Percentiles rank a stretch among this genome's conserved stretches.
Conservation (phyloP, 106 monocot species). For the Gastrodia elata region DNA sequence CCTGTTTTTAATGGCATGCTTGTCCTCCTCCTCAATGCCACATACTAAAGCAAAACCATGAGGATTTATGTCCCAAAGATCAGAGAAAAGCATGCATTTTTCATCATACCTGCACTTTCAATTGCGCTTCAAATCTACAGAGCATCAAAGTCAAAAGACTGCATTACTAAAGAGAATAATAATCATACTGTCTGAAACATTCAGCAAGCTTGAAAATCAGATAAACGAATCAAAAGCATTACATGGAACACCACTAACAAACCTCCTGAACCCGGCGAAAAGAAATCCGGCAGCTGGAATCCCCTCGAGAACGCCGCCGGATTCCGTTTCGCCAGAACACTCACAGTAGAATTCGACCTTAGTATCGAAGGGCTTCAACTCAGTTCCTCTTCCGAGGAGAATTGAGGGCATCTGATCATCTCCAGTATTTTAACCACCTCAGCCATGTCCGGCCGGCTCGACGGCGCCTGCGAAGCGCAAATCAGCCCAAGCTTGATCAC, state of each 20-base stretch:
- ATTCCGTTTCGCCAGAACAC: slow-evolving; percentile 1
- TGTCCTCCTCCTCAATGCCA: too few species aligned
- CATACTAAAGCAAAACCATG: too few species aligned
- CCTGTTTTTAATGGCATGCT: too few species aligned
- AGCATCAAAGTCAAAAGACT: not conserved
- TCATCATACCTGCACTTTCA: too few species aligned
- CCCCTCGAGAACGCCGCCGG: not conserved
- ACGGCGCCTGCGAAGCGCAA: slow-evolving; percentile 52
- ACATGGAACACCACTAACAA: not conserved
- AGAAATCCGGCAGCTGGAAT: not conserved
- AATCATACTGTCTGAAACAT: not conserved
- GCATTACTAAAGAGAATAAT: too few species aligned
- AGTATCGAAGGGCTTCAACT: slow-evolving; percentile 4
- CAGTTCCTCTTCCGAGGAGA: slow-evolving; percentile 34
- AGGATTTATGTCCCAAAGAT: too few species aligned
- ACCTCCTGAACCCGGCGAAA: not conserved
- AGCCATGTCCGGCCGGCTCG: slow-evolving; percentile 52
- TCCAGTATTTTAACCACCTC: slow-evolving; percentile 66
- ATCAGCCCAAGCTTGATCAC: slow-evolving; percentile 60
- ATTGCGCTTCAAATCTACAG: not conserved
- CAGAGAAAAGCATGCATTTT: too few species aligned
- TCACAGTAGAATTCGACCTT: not conserved
- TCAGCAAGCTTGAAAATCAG: not conserved
- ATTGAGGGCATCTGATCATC: slow-evolving; percentile 48
- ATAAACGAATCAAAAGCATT: not conserved